Base-by-base conservation (phyloP, 2,329 filamentous ascomycete species). In the Lecanosticta acicola region DNA sequence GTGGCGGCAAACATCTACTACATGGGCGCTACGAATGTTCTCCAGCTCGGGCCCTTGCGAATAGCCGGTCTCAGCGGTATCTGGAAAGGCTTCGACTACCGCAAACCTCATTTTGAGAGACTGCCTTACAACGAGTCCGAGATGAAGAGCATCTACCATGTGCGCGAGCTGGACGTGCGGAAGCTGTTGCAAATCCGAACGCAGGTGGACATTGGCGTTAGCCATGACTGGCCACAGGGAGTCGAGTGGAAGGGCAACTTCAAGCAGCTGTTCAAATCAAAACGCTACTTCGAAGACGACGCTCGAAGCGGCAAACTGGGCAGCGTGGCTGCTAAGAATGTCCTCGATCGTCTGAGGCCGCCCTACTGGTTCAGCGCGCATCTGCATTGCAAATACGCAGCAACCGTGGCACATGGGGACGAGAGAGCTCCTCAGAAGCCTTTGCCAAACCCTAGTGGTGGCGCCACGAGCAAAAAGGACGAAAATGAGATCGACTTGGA, bases 1-100 rank as follows among this genome's bases (percentile, higher is more conserved):
- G 93, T 88, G 4, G 91, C 91, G 5, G 89, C 88, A 7, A 94
- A 93, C 57, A 97, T 98, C 53, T 98, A 96, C 73, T 98, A 96
- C 69, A 77, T 97, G 66, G 93, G 93, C 39, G 87, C 89, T 26
- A 88, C 93, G 49, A 96, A 94, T 62, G 83, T 98, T 7, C 65
- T 98, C 33, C 83, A 84, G 14, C 73, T 94, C 24, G 91, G 91
- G 0, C 84, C 87, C 1, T 70, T 98, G 39, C 82, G 93, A 17
- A 94, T 98, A 51, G 87, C 88, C 29, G 91, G 85, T 3, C 73
- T 97, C 65, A 93, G 87, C 43, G 93, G 93, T 4, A 98, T 98
- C 53, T 98, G 87, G 86, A 96, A 96, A 66, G 85, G 83, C 1
- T 85, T 83, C 59, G 84, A 96, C 68, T 98, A 94, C 68, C 79